Percentiles rank a stretch among this genome's conserved stretches.
phyloP scores from a whole-genome alignment of 306 rosid genomes.

The Prinsepia uniflora region DNA sequence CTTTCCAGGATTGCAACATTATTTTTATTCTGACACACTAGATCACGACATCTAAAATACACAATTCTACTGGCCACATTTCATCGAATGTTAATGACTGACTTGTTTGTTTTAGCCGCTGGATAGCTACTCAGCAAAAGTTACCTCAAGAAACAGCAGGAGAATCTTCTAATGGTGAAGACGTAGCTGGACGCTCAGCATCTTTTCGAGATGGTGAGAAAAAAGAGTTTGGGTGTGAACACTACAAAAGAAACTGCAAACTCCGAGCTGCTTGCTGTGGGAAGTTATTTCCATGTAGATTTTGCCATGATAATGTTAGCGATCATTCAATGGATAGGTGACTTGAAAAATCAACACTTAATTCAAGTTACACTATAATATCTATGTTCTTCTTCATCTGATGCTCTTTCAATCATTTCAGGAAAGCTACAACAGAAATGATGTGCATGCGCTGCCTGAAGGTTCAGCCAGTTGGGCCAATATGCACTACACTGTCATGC shows the following conservation, averaged over 20 bases:
- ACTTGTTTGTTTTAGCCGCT: slow-evolving; percentile 58
- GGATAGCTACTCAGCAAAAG: slow-evolving; percentile 99
- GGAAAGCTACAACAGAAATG: slow-evolving; percentile 92
- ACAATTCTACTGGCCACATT: slow-evolving; percentile 19
- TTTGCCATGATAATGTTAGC: slow-evolving; percentile 97
- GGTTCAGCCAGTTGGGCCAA: slow-evolving; percentile 80
- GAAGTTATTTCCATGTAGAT: slow-evolving; percentile 87
- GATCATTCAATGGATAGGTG: slow-evolving; percentile 99
- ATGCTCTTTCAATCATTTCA: slow-evolving; percentile 35
- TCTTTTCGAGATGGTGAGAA: slow-evolving; percentile 70
- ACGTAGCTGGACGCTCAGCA: slow-evolving; percentile 54
- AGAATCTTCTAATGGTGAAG: slow-evolving; percentile 64
- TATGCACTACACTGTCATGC: slow-evolving; percentile 81
- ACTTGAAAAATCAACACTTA: slow-evolving; percentile 19
- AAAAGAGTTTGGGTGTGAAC: slow-evolving; percentile 84
- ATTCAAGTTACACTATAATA: slow-evolving; percentile 7
- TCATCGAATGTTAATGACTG: slow-evolving; percentile 25
- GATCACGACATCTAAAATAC: slow-evolving; percentile 15
- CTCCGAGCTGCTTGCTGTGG: slow-evolving; percentile 96
- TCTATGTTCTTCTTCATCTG: slow-evolving; percentile 24
- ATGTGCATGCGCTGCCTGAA: slow-evolving; percentile 88
- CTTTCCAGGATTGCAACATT: slow-evolving; percentile 1
- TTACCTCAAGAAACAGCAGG: slow-evolving; percentile 57
- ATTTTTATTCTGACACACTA: slow-evolving; percentile 20
- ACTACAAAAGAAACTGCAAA: slow-evolving; percentile 98